Evolutionary conservation across 2,329 filamentous ascomycete genomes (phyloP), one percentile per base, ranked within the genome.

Genomic region (Colletotrichum liriopes): DNA sequence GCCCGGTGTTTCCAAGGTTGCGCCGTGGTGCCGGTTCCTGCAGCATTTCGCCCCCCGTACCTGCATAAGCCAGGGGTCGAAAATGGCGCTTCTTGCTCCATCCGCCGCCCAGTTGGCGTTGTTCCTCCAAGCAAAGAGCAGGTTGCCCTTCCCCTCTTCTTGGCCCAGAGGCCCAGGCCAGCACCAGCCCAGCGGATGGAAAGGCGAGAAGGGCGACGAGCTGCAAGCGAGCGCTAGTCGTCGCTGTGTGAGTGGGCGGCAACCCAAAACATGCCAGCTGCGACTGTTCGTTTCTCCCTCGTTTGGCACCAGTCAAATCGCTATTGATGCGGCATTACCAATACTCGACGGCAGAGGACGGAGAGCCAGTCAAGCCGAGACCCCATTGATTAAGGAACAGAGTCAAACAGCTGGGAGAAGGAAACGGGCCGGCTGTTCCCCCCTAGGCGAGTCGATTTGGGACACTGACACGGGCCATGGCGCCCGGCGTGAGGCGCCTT

Each of bases 21-120:
- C 54, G 70, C 60, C 65, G 70, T 56, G 29, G 60, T 72, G 56
- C 67, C 62, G 71, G 71, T 73, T 73, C 71, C 71, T 73, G 71
- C 71, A 73, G 71, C 56, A 47, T 65, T 70, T 72, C n/a, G 37
- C 47, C 67, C 65, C 67, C 51, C 61, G 71, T 73, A 61, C 71
- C 67, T 73, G 71, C 71, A 71, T 73, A 54, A 71, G 56, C 47
- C 71, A 73, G 67, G 71, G 71, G 61, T 61, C 16, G 71, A 71
- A 73, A 73, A 73, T 73, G 67, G 71, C 71, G 71, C 71, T 73
- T 71, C 58, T 62, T 54, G 59, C 20, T 67, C 47, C 26, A 60
- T 66, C 66, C 63, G 63, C 67, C 23, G 14, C 32, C 49, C 45
- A 49, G 47, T n/a, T 49, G 37, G 47, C 37, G 56, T 35, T 59